Conservation (phyloP, 2,329 filamentous ascomycete species). For the Cladosporium sp. region DNA sequence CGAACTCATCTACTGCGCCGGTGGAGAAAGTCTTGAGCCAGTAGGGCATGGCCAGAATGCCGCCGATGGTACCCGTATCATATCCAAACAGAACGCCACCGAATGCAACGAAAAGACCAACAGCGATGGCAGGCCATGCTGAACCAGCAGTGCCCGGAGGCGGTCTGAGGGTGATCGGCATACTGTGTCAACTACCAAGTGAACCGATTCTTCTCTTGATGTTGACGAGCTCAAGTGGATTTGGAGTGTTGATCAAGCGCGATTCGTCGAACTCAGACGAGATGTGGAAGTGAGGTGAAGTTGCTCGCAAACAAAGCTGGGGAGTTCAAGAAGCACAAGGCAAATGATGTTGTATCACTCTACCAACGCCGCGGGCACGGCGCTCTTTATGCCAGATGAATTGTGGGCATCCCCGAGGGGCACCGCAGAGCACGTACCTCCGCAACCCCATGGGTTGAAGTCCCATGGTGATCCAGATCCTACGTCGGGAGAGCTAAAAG, state of each 20-base stretch:
- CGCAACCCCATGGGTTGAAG: constrained; percentile 7
- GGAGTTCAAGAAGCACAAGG: background rate
- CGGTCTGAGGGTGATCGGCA: constrained; percentile 41
- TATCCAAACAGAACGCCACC: constrained; percentile 29
- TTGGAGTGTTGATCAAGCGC: background rate
- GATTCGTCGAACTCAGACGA: too few relatives aligned
- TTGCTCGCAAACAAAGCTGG: background rate
- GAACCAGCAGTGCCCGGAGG: constrained; percentile 42
- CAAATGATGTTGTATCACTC: background rate
- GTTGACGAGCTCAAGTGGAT: background rate
- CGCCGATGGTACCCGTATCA: constrained; percentile 36
- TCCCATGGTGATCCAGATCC: constrained; percentile 10
- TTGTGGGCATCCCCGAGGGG: constrained; percentile 5
- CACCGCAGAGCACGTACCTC: constrained; percentile 1
- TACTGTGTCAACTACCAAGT: constrained; percentile 18
- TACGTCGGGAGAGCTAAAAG: constrained; percentile 4
- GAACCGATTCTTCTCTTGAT: background rate
- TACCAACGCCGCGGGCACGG: constrained; percentile 3
- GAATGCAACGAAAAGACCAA: constrained; percentile 39
- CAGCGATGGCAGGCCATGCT: constrained; percentile 41
- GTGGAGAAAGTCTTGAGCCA: constrained; percentile 36
- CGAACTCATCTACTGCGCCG: constrained; percentile 23
- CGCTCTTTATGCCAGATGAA: constrained; percentile 1
- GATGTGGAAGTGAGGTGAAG: background rate
- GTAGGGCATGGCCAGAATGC: constrained; percentile 37